phyloP scores from a whole-genome alignment of 345 rosid species.

The Gossypioides kirkii region DNA sequence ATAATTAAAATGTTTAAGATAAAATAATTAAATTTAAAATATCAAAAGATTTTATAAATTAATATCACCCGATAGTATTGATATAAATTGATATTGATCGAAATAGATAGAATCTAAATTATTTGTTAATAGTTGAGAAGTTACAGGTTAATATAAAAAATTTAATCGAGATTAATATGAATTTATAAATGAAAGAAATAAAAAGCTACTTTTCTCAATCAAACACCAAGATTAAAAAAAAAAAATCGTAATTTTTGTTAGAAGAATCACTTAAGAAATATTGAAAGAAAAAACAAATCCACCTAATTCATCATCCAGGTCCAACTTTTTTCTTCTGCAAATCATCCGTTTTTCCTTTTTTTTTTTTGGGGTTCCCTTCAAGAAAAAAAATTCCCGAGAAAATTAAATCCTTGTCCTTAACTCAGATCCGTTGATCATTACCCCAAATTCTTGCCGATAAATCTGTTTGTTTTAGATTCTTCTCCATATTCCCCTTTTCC shows the following conservation, averaged over 20 bases:
- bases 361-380: neutral
- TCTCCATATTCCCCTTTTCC: neutral
- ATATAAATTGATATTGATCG: no score
- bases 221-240: no score
- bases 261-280: neutral
- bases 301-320: neutral
- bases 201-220: no score
- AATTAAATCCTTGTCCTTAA: conserved; percentile 21
- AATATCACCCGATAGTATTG: no score
- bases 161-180: no score
- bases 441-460: conserved; percentile 26
- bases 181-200: no score
- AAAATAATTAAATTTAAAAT: no score
- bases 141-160: no score
- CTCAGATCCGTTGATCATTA: conserved; percentile 30
- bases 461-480: conserved; percentile 19
- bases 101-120: no score
- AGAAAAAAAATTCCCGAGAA: conserved; percentile 17
- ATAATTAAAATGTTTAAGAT: no score
- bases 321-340: neutral
- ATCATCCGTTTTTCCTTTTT: neutral
- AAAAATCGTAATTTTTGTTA: neutral
- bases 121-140: no score
- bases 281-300: neutral
- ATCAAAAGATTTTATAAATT: no score